Conservation (phyloP, 306 rosid genomes). For the Acacia crassicarpa region DNA sequence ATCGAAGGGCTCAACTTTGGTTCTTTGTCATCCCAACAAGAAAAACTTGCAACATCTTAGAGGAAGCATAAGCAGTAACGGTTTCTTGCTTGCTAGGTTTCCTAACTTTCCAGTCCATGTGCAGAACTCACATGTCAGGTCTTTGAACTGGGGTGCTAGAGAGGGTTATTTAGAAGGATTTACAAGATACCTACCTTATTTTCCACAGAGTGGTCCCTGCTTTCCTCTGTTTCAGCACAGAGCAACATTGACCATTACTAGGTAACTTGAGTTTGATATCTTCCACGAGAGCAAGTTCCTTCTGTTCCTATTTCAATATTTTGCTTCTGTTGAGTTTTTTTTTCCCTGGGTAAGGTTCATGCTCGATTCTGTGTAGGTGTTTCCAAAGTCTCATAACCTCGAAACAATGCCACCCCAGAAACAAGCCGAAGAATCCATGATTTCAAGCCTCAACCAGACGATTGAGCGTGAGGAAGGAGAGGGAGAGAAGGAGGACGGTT, state of each 20-base stretch:
- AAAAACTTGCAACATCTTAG: background rate
- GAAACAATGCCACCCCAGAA: slow-evolving; percentile 52
- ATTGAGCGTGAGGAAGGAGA: slow-evolving; percentile 49
- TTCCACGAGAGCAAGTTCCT: background rate
- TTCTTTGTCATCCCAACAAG: background rate
- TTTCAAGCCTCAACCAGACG: slow-evolving; percentile 45
- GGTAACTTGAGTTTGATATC: background rate
- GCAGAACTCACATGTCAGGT: background rate
- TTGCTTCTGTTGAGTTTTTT: background rate
- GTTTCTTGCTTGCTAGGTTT: slow-evolving; percentile 32
- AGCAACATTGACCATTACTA: slow-evolving; percentile 5
- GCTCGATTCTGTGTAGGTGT: background rate
- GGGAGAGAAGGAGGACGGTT: slow-evolving; percentile 43
- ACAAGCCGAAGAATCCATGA: slow-evolving; percentile 67
- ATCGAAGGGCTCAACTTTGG: background rate
- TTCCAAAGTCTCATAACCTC: slow-evolving; percentile 27
- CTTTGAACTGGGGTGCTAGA: background rate
- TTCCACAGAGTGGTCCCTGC: slow-evolving; percentile 17
- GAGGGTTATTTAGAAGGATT: slow-evolving; percentile 23
- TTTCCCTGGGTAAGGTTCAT: background rate
- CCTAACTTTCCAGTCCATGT: background rate
- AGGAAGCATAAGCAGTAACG: background rate
- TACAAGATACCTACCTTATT: slow-evolving; percentile 33
- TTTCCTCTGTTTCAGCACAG: slow-evolving; percentile 16
- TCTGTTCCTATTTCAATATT: slow-evolving; percentile 7